Evolutionary conservation across 2,329 filamentous ascomycete genomes (phyloP).

Genomic region (Decorospora gaudefroyi): DNA sequence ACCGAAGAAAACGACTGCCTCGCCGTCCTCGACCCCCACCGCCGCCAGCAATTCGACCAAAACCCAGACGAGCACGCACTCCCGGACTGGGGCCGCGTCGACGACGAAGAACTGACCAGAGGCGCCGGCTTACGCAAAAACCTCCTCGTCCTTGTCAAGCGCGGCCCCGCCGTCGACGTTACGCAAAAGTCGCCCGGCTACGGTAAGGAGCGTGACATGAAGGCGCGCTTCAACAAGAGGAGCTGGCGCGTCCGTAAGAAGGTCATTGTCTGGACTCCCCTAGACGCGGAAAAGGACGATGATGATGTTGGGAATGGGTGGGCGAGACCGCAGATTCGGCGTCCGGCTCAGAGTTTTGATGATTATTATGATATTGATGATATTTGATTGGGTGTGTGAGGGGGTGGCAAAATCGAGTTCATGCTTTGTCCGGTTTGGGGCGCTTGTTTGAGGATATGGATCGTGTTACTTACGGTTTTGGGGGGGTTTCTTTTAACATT

Average conservation of each 20-base stretch:
- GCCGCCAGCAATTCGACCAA: slow-evolving; percentile 13
- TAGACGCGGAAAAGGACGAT: slow-evolving; percentile 15
- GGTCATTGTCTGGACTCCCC: slow-evolving; percentile 18
- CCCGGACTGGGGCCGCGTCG: slow-evolving; percentile 12
- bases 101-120: slow-evolving; percentile 17
- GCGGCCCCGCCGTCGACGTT: slow-evolving; percentile 11
- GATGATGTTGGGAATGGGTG: slow-evolving; percentile 21
- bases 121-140: slow-evolving; percentile 14
- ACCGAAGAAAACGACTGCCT: slow-evolving; percentile 11
- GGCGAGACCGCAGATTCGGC: slow-evolving; percentile 18
- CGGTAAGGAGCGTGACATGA: slow-evolving; percentile 22
- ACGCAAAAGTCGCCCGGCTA: slow-evolving; percentile 16
- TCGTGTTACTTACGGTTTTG: no score
- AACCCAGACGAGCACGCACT: slow-evolving; percentile 10
- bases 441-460: no score
- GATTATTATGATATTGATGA: slow-evolving; percentile 22
- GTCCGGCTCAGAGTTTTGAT: slow-evolving; percentile 13
- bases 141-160: slow-evolving; percentile 18
- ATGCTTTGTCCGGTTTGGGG: no score
- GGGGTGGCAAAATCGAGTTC: no score
- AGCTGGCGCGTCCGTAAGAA: slow-evolving; percentile 21
- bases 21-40: slow-evolving; percentile 13
- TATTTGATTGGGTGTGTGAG: no score
- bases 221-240: slow-evolving; percentile 17
- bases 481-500: no score